Evolutionary conservation across 2,329 filamentous ascomycete species (phyloP).

Genomic region (Dactylonectria macrodidyma): DNA sequence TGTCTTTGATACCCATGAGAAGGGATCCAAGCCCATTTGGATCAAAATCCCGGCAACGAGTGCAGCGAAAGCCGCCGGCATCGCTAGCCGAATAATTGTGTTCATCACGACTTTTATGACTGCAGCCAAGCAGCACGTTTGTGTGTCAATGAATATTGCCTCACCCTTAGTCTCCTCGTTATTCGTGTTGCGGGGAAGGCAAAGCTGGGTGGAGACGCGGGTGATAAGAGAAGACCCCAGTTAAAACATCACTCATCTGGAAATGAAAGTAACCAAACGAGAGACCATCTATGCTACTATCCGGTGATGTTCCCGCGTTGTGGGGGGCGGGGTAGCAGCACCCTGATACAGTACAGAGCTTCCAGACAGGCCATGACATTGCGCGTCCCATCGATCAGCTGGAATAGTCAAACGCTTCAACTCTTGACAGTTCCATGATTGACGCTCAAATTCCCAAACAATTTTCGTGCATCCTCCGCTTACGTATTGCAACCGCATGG

Average conservation of each 20-base stretch:
- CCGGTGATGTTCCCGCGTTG: neutral
- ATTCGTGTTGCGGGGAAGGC: neutral
- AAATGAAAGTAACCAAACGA: neutral
- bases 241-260: neutral
- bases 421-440: no score
- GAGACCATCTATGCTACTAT: no score
- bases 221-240: neutral
- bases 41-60: conserved; percentile 35
- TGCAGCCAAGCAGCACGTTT: neutral
- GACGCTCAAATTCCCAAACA: no score
- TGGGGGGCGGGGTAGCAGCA: neutral
- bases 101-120: neutral
- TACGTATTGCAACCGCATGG: no score
- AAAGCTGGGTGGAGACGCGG: neutral
- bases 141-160: neutral
- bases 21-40: conserved; percentile 22
- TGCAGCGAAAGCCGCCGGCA: conserved; percentile 36
- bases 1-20: conserved; percentile 15
- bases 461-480: no score
- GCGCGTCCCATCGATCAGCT: no score
- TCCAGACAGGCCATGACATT: no score
- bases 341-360: neutral
- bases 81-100: conserved; percentile 23
- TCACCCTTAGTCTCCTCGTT: neutral
- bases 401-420: no score